phyloP scores from a whole-genome alignment of 345 rosid species.

The Eucalyptus regnans region DNA sequence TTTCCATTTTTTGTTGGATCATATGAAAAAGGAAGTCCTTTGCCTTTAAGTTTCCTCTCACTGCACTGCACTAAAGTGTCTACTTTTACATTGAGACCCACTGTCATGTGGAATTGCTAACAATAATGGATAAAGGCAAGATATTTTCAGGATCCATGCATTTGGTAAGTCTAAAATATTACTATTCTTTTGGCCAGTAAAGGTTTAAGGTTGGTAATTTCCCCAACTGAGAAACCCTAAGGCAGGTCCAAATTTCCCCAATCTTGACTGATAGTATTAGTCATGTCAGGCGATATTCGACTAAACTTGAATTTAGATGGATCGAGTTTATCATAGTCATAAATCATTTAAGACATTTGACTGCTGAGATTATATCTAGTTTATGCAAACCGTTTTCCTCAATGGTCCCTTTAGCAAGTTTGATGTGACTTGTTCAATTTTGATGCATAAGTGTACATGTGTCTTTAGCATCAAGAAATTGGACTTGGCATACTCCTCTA shows the following conservation, averaged over 20 bases:
- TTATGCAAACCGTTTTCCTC: neutral
- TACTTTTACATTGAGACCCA: neutral
- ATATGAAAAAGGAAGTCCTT: neutral
- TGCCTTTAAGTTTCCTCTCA: neutral
- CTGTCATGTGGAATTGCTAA: neutral
- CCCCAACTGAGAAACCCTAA: neutral
- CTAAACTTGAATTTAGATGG: neutral
- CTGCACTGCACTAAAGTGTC: neutral
- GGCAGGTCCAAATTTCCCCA: neutral
- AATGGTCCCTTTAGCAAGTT: neutral
- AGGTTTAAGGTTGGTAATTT: neutral
- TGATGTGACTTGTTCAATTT: neutral
- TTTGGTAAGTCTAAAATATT: neutral
- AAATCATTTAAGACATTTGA: neutral
- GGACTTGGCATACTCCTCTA: neutral
- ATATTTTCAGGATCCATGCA: neutral
- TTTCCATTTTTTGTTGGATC: neutral
- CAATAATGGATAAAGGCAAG: neutral
- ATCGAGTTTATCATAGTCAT: neutral
- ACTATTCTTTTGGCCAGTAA: neutral
- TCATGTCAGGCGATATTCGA: fast-evolving
- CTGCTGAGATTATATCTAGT: neutral
- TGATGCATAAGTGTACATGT: neutral
- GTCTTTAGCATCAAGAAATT: neutral
- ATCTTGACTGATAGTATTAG: neutral